phyloP scores from a whole-genome alignment of 2,329 filamentous ascomycete genomes.

The Exophiala sideris region DNA sequence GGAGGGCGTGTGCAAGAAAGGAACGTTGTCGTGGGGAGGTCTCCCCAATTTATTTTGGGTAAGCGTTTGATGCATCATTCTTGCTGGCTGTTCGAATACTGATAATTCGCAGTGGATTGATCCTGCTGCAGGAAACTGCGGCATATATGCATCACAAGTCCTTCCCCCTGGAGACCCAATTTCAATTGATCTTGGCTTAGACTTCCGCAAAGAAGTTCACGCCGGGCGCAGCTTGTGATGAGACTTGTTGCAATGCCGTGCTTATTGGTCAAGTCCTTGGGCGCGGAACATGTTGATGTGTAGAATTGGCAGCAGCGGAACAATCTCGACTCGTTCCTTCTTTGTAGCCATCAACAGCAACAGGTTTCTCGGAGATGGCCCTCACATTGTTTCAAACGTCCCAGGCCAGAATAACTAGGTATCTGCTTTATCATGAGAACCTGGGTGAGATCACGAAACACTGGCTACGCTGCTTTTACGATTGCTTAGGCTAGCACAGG shows the following conservation, averaged over 20 bases:
- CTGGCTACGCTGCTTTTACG: no score
- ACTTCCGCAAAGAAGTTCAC: constrained; percentile 19
- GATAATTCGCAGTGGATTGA: constrained; percentile 26
- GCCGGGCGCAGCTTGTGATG: not conserved
- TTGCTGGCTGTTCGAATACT: not conserved
- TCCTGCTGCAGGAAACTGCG: constrained; percentile 21
- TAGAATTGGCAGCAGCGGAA: no score
- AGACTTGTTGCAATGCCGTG: not conserved
- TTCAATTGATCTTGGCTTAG: constrained; percentile 15
- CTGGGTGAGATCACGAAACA: no score
- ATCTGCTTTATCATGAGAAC: no score
- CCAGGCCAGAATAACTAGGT: no score
- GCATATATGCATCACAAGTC: constrained; percentile 26
- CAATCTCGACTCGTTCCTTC: no score
- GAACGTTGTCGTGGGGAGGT: constrained; percentile 28
- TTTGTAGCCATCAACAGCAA: no score
- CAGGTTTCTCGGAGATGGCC: no score
- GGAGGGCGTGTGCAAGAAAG: constrained; percentile 15
- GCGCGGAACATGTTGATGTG: no score
- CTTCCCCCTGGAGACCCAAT: constrained; percentile 25
- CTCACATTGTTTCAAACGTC: no score
- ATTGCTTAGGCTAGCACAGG: no score
- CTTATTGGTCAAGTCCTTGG: no score
- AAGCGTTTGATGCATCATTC: not conserved
- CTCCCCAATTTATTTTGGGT: constrained; percentile 29